A percentile compares a stretch with the other conserved stretches of the same genome.
Evolutionary conservation across 768 basidiomycete genomes (phyloP).

Genomic region (Mycena albidolilacea): DNA sequence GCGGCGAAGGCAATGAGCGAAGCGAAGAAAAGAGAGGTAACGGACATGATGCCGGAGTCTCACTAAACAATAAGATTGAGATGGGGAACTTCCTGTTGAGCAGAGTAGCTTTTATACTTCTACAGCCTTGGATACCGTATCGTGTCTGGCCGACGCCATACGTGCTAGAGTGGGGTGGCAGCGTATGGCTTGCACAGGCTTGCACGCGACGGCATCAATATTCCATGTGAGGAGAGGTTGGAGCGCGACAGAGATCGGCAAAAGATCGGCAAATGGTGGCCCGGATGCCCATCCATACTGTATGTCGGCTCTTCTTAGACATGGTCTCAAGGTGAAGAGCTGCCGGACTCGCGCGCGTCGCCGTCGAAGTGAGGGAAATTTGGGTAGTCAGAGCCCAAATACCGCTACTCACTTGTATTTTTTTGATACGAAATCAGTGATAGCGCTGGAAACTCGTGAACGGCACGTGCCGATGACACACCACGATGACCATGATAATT

Average conservation of each 20-base stretch:
- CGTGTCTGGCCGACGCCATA: background rate
- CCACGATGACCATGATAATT: no score
- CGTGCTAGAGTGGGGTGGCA: background rate
- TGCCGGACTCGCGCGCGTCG: no score
- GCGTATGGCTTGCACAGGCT: background rate
- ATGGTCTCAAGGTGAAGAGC: no score
- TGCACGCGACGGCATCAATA: background rate
- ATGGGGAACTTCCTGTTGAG: background rate
- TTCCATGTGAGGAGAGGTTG: background rate
- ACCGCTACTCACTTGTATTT: no score
- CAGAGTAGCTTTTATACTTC: constrained; percentile 7
- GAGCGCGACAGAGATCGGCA: background rate
- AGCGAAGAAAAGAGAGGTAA: constrained; percentile 18
- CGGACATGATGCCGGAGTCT: constrained; percentile 9
- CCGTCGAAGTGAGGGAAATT: no score
- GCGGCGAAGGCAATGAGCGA: constrained; percentile 26
- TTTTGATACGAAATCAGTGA: no score
- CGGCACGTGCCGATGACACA: no score
- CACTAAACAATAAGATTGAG: background rate
- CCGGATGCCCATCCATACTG: no score
- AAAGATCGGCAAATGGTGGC: no score
- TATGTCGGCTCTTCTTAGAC: no score
- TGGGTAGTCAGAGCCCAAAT: no score
- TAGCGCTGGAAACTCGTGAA: no score
- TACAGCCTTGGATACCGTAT: background rate